Evolutionary conservation across 164 flowering plant genomes (phyloP).

Genomic region (Stephania cephalantha): DNA sequence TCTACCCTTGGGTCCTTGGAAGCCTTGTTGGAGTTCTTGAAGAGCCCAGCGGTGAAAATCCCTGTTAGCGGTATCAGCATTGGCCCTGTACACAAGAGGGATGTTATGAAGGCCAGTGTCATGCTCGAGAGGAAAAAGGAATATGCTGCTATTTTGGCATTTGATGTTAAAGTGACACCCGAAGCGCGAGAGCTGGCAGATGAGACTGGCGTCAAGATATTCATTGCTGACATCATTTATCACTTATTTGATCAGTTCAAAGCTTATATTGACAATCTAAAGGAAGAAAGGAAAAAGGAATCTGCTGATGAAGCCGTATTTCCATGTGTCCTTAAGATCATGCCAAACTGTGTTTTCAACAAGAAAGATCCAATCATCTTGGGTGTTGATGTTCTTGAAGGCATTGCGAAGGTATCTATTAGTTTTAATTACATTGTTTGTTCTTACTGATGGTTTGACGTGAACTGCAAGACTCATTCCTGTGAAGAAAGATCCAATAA

Average conservation of each 20-base stretch:
- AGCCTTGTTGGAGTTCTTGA: conserved; percentile 89
- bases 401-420: conserved; percentile 62
- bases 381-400: conserved; percentile 94
- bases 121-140: conserved; percentile 99
- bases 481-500: too few species aligned
- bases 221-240: conserved; percentile 91
- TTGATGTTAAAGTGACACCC: conserved; percentile 95
- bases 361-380: conserved; percentile 92
- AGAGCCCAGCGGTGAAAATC: conserved; percentile 73
- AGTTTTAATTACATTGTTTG: not conserved
- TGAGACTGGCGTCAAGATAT: conserved; percentile 82
- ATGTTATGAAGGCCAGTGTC: conserved; percentile 93
- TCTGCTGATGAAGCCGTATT: conserved; percentile 95
- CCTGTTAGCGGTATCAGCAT: conserved; percentile 95
- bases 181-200: conserved; percentile 97
- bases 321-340: conserved; percentile 85
- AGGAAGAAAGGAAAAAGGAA: conserved; percentile 93
- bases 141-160: conserved; percentile 86
- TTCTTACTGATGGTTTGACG: not conserved
- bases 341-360: conserved; percentile 83
- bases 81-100: conserved; percentile 97
- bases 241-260: conserved; percentile 95
- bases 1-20: conserved; percentile 98
- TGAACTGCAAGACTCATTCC: too few species aligned
- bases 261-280: conserved; percentile 81